Percentiles rank a stretch among this genome's conserved stretches.
phyloP scores from a whole-genome alignment of 305 asterid species.

The Striga hermonthica region DNA sequence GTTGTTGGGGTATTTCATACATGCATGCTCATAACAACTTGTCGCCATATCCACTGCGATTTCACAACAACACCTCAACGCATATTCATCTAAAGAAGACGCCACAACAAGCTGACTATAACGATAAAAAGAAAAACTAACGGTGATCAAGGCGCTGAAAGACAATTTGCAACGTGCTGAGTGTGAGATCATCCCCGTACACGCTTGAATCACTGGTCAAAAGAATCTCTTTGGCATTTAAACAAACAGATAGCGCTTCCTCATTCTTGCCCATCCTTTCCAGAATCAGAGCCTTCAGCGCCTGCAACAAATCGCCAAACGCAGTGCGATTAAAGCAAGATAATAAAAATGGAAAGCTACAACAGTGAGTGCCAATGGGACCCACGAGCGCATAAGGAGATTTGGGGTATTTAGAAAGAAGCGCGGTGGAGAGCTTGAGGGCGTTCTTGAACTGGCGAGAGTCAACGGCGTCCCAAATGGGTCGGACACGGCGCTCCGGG shows the following conservation, averaged over 20 bases:
- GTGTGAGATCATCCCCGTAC: conserved; percentile 84
- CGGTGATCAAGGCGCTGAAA: conserved; percentile 90
- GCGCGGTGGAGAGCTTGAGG: conserved; percentile 67
- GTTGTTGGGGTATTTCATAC: conserved; percentile 74
- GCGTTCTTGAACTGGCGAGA: conserved; percentile 95
- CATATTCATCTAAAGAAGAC: conserved; percentile 6
- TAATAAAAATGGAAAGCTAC: neutral
- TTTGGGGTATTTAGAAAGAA: conserved; percentile 74
- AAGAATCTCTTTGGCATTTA: conserved; percentile 74
- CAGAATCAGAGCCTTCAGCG: conserved; percentile 80
- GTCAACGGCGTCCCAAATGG: conserved; percentile 94
- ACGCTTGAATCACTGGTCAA: conserved; percentile 52
- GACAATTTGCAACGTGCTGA: conserved; percentile 92
- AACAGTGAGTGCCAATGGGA: neutral
- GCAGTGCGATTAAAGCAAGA: conserved; percentile 17
- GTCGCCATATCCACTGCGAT: conserved; percentile 94
- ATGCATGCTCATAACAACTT: conserved; percentile 87
- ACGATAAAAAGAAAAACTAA: conserved; percentile 35
- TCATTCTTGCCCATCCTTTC: conserved; percentile 90
- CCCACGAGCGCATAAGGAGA: conserved; percentile 90
- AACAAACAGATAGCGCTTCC: conserved; percentile 77
- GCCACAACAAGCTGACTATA: conserved; percentile 11
- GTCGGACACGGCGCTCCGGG: conserved; percentile 93
- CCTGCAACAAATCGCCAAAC: conserved; percentile 45
- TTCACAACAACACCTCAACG: conserved; percentile 24